Conservation (phyloP, 192 early-diverging fungal genomes). For the Coemansia sp. region DNA sequence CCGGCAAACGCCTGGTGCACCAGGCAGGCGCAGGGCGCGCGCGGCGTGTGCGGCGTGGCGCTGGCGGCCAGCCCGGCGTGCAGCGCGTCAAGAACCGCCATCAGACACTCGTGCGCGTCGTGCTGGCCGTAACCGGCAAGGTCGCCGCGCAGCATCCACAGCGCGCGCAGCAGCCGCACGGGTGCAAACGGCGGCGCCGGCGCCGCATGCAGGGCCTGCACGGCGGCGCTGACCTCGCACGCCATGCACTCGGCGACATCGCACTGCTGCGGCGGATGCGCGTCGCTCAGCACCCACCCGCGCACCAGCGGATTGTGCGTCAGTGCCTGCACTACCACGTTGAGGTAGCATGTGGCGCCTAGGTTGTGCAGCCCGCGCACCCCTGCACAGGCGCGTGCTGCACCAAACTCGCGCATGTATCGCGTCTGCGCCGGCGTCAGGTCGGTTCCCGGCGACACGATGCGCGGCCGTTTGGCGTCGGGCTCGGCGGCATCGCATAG, state of each 20-base stretch:
- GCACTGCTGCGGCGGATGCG: conserved; percentile 72
- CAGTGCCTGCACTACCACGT: conserved; percentile 87
- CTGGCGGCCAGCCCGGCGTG: conserved; percentile 67
- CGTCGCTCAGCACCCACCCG: conserved; percentile 89
- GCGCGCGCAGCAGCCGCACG: conserved; percentile 74
- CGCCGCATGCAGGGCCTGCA: conserved; percentile 73
- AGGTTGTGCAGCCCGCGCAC: conserved; percentile 90
- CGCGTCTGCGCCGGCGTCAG: conserved; percentile 34
- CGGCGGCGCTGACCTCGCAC: conserved; percentile 87
- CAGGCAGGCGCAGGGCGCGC: conserved; percentile 70
- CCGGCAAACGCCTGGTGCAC: conserved; percentile 92
- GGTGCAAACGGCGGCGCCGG: conserved; percentile 79
- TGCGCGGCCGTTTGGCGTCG: conserved; percentile 33
- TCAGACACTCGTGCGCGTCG: conserved; percentile 97
- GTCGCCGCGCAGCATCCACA: conserved; percentile 87
- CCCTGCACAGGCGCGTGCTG: conserved; percentile 52
- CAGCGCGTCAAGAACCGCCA: conserved; percentile 82
- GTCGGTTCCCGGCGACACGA: conserved; percentile 30
- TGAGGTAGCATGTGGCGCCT: conserved; percentile 96
- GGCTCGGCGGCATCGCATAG: conserved; percentile 37
- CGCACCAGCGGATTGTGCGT: conserved; percentile 89
- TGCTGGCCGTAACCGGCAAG: conserved; percentile 94
- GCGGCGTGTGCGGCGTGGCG: conserved; percentile 19
- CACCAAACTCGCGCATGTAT: conserved; percentile 45
- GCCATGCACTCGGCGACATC: conserved; percentile 74